These are phyloP conservation scores for Glaciozyma antarctica DNA, from an alignment of 768 basidiomycete genomes.

Conservation along the genomic window DNA sequence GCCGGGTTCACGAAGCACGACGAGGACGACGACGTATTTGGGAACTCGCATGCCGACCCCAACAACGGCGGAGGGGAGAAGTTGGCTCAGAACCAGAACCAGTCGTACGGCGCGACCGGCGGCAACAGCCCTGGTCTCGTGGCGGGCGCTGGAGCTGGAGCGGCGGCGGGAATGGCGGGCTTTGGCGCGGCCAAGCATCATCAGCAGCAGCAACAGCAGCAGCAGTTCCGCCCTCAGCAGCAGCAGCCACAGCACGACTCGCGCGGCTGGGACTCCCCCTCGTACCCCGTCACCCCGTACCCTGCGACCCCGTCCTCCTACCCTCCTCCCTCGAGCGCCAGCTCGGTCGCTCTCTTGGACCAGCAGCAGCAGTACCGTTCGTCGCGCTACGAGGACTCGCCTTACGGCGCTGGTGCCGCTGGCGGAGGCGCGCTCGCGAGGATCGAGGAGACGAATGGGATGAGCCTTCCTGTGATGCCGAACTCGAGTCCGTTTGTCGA, in stretches of 20 bases:
- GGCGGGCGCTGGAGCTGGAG: background rate
- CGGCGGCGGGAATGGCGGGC: constrained; percentile 1
- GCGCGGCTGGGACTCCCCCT: background rate
- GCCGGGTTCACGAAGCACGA: constrained; percentile 21
- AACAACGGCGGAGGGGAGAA: too few relatives aligned
- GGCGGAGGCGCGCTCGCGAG: background rate
- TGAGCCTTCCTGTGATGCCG: background rate
- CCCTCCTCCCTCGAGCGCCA: too few relatives aligned
- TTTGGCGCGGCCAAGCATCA: background rate
- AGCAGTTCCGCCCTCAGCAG: constrained; percentile 1
- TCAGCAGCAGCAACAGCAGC: background rate
- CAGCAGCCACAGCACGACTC: background rate
- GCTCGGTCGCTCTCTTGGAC: too few relatives aligned
- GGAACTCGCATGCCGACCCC: constrained; percentile 2
- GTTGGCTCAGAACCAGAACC: background rate
- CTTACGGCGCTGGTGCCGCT: too few relatives aligned
- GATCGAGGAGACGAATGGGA: background rate
- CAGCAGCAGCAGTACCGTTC: too few relatives aligned
- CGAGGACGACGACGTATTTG: constrained; percentile 6
- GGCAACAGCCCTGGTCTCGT: background rate
- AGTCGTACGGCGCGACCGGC: too few relatives aligned
- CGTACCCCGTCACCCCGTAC: background rate
- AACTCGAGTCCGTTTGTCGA: constrained; percentile 30
- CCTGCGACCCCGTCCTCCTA: background rate
- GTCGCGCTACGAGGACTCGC: too few relatives aligned